Evolutionary conservation across 768 basidiomycete species (phyloP).

Genomic region (Mycena alexandri): DNA sequence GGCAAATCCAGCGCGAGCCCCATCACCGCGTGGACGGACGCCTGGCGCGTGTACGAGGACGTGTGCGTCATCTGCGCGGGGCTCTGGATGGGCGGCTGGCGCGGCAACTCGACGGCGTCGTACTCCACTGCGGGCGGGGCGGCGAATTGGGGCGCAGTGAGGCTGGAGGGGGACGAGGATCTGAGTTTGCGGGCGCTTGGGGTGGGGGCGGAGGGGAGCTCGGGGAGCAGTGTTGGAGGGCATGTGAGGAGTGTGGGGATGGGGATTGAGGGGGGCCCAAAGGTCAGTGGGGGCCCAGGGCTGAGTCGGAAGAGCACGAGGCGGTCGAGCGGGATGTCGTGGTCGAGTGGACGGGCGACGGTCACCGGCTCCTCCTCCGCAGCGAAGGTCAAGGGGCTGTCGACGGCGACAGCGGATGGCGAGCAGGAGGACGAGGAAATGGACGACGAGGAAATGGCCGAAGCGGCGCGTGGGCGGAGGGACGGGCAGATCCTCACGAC

Average conservation of each 20-base stretch:
- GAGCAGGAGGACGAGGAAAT: not conserved
- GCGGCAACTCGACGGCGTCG: constrained; percentile 60
- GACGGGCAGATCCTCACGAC: constrained; percentile 60
- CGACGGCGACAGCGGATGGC: constrained; percentile 26
- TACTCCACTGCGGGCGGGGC: constrained; percentile 64
- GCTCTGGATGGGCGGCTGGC: constrained; percentile 83
- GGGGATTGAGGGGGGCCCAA: constrained; percentile 78
- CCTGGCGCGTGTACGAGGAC: constrained; percentile 88
- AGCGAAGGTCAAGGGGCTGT: constrained; percentile 45
- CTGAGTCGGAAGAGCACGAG: constrained; percentile 54
- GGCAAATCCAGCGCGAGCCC: constrained; percentile 44
- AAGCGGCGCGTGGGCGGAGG: constrained; percentile 31
- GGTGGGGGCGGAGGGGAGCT: not conserved
- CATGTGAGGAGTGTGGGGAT: constrained; percentile 72
- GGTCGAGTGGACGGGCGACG: constrained; percentile 57
- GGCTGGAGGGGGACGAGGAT: constrained; percentile 78
- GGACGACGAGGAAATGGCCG: constrained; percentile 39
- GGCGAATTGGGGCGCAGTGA: constrained; percentile 68
- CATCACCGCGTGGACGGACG: constrained; percentile 74
- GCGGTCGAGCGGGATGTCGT: constrained; percentile 65
- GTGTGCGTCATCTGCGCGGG: constrained; percentile 86
- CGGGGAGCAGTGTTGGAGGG: constrained; percentile 12
- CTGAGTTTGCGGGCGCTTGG: constrained; percentile 50
- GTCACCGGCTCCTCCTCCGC: constrained; percentile 36
- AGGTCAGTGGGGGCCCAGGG: constrained; percentile 40